Evolutionary conservation across 495 filamentous ascomycete species (phyloP).

Genomic region (Lasiosphaeriaceae sp.): DNA sequence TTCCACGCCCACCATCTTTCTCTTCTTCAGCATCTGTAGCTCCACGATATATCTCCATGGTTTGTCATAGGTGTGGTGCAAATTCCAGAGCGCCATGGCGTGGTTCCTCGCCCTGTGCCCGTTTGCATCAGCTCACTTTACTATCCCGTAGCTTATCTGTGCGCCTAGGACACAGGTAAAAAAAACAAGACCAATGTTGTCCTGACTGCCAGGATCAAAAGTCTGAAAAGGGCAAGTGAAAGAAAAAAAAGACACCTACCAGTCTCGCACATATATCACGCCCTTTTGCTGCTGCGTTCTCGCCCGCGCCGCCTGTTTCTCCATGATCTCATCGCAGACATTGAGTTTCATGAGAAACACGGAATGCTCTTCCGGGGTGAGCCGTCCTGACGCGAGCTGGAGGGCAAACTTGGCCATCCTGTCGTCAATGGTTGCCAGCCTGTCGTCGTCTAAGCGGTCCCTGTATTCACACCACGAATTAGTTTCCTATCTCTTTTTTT

Average conservation of each 20-base stretch:
- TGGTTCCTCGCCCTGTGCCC: neutral
- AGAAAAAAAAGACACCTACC: neutral
- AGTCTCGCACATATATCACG: neutral
- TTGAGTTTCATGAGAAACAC: neutral
- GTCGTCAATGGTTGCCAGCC: slow-evolving; percentile 3
- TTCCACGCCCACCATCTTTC: slow-evolving; percentile 88
- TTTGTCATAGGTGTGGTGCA: neutral
- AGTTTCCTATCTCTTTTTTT: no score
- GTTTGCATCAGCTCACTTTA: no score
- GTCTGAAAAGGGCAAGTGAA: neutral
- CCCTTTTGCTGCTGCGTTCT: neutral
- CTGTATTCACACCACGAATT: neutral
- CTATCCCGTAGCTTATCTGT: no score
- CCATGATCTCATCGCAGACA: neutral
- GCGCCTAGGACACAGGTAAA: no score
- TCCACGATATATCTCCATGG: no score
- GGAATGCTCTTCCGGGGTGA: neutral
- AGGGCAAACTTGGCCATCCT: neutral
- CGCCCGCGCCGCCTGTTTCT: neutral
- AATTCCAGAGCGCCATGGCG: neutral
- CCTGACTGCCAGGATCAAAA: neutral
- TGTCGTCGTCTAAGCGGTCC: neutral
- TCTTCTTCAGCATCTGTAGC: slow-evolving; percentile 54
- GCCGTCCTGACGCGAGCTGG: neutral
- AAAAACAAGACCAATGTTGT: no score